Percentiles rank a stretch among this genome's conserved stretches.
phyloP scores from a whole-genome alignment of 192 early-diverging fungal species.

The Umbelopsis ramanniana region DNA sequence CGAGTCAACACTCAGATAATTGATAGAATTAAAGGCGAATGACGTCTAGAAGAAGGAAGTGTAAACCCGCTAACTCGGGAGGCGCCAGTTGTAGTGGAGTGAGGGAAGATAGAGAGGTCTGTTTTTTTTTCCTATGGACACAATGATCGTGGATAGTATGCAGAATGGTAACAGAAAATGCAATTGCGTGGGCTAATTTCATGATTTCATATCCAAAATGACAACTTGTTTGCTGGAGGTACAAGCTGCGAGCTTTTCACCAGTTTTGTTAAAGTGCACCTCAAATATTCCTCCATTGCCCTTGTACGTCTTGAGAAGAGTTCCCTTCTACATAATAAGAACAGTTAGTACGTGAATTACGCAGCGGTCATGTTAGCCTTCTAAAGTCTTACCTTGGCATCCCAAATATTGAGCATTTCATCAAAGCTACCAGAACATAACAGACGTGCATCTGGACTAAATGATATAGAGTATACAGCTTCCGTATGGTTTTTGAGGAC shows the following conservation, averaged over 20 bases:
- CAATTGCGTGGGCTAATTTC: background rate
- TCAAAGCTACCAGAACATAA: conserved; percentile 83
- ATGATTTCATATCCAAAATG: conserved; percentile 39
- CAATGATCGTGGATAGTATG: background rate
- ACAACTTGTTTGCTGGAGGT: conserved; percentile 55
- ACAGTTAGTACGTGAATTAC: background rate
- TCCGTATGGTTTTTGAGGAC: conserved; percentile 71
- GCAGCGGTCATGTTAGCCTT: too few species aligned
- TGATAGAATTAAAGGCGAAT: conserved; percentile 11
- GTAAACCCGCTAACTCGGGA: background rate
- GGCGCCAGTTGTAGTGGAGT: background rate
- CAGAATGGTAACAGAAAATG: background rate
- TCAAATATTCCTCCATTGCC: conserved; percentile 64
- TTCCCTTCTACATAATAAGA: conserved; percentile 43
- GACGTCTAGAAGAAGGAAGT: conserved; percentile 5
- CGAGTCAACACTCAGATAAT: conserved; percentile 11
- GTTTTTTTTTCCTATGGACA: background rate
- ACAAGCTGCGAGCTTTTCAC: conserved; percentile 60
- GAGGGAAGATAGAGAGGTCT: background rate
- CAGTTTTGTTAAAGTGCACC: conserved; percentile 61
- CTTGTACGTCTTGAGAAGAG: conserved; percentile 56
- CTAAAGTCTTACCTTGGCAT: conserved; percentile 48
- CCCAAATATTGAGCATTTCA: conserved; percentile 79
- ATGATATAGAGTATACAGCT: conserved; percentile 74
- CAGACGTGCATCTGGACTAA: conserved; percentile 74